Percentiles rank a stretch among this genome's conserved stretches.
Conservation (phyloP, 2,329 filamentous ascomycete genomes). For the Calonectria crousiana region DNA sequence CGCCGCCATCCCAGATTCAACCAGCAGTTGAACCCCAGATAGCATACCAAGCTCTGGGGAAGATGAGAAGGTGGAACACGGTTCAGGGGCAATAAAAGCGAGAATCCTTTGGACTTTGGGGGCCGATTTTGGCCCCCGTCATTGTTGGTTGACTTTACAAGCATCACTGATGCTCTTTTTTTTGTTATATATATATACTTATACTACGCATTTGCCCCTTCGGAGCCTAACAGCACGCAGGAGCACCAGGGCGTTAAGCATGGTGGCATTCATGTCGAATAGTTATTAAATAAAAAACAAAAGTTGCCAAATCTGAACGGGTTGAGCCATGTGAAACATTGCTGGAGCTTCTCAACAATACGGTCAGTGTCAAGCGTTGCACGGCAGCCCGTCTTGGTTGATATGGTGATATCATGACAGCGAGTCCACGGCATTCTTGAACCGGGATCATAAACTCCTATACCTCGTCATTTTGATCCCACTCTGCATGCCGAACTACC, state of each 20-base stretch:
- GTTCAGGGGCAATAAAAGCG: constrained; percentile 26
- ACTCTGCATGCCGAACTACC: neutral
- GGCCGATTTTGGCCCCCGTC: constrained; percentile 31
- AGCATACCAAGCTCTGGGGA: constrained; percentile 21
- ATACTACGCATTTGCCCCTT: constrained; percentile 31
- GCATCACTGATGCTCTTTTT: constrained; percentile 36
- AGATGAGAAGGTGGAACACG: constrained; percentile 20
- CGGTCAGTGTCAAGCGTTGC: neutral
- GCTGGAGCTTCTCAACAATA: neutral
- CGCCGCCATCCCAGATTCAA: constrained; percentile 25
- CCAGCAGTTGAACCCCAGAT: constrained; percentile 23
- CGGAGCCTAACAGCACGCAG: constrained; percentile 40
- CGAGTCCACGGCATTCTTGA: neutral
- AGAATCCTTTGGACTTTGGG: constrained; percentile 35
- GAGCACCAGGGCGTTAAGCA: constrained; percentile 39
- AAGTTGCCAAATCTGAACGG: constrained; percentile 25
- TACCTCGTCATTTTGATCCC: constrained; percentile 1
- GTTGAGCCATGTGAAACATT: neutral
- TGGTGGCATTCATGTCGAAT: constrained; percentile 33
- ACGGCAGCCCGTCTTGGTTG: neutral
- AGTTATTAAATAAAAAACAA: constrained; percentile 33
- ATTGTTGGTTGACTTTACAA: constrained; percentile 27
- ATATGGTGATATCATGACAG: neutral
- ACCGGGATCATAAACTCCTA: neutral
- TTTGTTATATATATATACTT: constrained; percentile 39